Evolutionary conservation across 169 alveolate genomes (phyloP).

Genomic region (Toxoplasma gondii): DNA sequence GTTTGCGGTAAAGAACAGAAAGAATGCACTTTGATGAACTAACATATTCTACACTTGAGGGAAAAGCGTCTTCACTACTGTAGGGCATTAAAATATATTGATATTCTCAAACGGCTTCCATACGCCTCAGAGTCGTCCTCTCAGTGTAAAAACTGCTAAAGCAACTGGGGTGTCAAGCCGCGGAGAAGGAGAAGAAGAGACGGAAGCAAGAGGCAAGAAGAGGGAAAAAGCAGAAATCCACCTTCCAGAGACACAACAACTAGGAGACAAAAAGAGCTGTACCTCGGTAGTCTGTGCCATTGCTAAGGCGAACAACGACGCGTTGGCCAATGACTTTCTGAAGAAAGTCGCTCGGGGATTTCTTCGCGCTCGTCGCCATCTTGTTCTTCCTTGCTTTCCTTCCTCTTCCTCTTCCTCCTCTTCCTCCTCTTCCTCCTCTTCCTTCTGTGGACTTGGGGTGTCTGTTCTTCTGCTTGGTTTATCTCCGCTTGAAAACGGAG

Average conservation of each 20-base stretch:
- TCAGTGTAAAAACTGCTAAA: no score
- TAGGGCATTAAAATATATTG: no score
- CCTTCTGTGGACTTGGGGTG: neutral
- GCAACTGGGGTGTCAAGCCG: no score
- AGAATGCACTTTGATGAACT: no score
- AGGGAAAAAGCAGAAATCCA: neutral
- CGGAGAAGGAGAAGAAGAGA: neutral
- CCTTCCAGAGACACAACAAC: no score
- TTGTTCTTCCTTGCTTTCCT: neutral
- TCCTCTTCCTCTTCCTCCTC: neutral
- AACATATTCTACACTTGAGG: no score
- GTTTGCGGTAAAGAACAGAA: no score
- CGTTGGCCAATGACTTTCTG: constrained; percentile 63
- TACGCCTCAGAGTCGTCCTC: no score
- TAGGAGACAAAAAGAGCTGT: neutral
- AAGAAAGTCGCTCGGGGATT: constrained; percentile 69
- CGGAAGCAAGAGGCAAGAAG: neutral
- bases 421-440: no score
- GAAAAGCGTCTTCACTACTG: no score
- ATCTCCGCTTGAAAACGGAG: neutral
- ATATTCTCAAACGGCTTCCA: no score
- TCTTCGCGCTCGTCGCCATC: constrained; percentile 29
- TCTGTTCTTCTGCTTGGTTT: neutral
- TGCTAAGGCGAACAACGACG: constrained; percentile 65
- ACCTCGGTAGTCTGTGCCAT: constrained; percentile 69